These are phyloP conservation scores for Candida maesae DNA, from an alignment of 805 yeast species.

Conservation along the genomic window DNA sequence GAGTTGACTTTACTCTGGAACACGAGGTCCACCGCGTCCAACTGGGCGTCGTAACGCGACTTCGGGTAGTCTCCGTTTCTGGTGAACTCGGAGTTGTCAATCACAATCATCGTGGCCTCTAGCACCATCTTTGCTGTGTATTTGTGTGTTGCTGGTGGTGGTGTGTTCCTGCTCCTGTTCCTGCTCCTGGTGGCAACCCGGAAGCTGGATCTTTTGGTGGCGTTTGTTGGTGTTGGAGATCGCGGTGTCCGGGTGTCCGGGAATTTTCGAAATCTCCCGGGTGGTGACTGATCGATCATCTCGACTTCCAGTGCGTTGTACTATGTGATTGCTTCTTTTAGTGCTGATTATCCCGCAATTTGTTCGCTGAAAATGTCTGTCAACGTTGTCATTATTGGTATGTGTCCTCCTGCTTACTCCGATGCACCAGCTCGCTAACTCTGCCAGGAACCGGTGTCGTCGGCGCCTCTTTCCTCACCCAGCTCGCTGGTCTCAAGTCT, in stretches of 20 bases:
- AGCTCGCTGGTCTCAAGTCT: constrained; percentile 59
- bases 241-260: too few relatives aligned
- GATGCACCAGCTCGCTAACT: background rate
- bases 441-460: constrained; percentile 82
- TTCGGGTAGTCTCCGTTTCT: constrained; percentile 93
- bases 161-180: too few relatives aligned
- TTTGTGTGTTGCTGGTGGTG: background rate
- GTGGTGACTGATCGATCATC: too few relatives aligned
- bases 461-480: constrained; percentile 86
- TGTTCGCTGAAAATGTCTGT: constrained; percentile 33
- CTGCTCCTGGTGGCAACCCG: too few relatives aligned
- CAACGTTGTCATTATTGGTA: constrained; percentile 69
- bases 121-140: constrained; percentile 58
- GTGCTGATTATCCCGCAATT: too few relatives aligned
- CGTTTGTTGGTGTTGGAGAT: too few relatives aligned
- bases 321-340: too few relatives aligned
- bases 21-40: constrained; percentile 81
- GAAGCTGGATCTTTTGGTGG: background rate
- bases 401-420: constrained; percentile 10
- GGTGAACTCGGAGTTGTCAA: constrained; percentile 95
- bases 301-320: too few relatives aligned
- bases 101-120: constrained; percentile 93
- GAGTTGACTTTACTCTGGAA: constrained; percentile 82
- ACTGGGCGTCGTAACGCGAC: constrained; percentile 87
- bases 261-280: background rate